Evolutionary conservation across 129 eudicot species (phyloP).

Genomic region (Flaveria sonorensis): DNA sequence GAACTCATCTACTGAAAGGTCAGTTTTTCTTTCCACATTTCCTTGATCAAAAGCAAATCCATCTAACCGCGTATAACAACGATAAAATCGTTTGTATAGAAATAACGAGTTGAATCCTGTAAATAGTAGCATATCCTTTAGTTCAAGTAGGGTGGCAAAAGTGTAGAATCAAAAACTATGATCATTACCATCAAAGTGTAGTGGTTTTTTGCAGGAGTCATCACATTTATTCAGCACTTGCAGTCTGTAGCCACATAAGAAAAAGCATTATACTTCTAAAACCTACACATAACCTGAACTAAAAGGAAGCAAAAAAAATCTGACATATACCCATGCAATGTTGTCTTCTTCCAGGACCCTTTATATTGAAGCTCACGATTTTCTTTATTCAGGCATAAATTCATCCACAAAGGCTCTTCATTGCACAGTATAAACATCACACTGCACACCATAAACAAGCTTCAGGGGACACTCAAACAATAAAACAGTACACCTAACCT

Average conservation of each 20-base stretch:
- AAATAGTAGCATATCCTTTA: conserved; percentile 15
- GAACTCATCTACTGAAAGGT: conserved; percentile 65
- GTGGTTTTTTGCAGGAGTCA: conserved; percentile 44
- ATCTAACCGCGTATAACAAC: conserved; percentile 75
- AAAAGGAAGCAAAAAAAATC: conserved; percentile 15
- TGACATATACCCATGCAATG: conserved; percentile 64
- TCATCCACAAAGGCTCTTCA: conserved; percentile 99
- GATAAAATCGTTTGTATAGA: conserved; percentile 77
- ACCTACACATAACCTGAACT: background rate
- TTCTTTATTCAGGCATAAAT: conserved; percentile 66
- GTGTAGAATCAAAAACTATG: conserved; percentile 3
- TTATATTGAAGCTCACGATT: conserved; percentile 68
- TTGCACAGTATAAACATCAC: conserved; percentile 95
- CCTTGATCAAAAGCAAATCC: conserved; percentile 88
- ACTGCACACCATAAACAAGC: conserved; percentile 50
- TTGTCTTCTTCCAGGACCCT: conserved; percentile 94
- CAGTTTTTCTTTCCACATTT: conserved; percentile 74
- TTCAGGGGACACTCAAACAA: conserved; percentile 1
- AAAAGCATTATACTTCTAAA: conserved; percentile 19
- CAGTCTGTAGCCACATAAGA: conserved; percentile 47
- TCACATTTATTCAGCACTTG: conserved; percentile 44
- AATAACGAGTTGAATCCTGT: conserved; percentile 86
- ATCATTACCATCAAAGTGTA: conserved; percentile 70
- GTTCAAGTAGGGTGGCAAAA: conserved; percentile 16
- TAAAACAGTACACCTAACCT: background rate